Evolutionary conservation across 1,139 yeast species (phyloP), one percentile per base, ranked within the genome.

Genomic region (Yarrowia galli): DNA sequence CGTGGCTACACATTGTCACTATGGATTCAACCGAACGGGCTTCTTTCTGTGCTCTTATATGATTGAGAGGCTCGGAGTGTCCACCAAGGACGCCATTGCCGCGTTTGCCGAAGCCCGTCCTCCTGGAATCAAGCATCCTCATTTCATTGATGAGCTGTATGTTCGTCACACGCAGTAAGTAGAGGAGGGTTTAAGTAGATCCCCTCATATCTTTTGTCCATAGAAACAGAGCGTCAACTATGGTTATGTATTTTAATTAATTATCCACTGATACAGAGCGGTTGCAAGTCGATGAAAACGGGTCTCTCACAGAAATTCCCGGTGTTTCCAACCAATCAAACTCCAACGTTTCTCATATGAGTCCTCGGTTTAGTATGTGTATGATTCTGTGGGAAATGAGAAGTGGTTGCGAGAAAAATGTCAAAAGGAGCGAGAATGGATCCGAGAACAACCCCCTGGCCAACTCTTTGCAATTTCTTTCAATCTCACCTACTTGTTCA

Each of bases 1-100:
- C 42, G 79, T 89, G 6, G 92, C 85, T 0, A 89, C 89, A 5
- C 96, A 89, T 76, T 89, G 96, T 75, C 96, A 89, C 75, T 89
- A 89, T 75, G 96, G 96, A 3, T 90, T 89, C 76, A 89, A 89
- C 75, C 79, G 96, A 68, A 89, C 96, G 0, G 96, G 96, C 1
- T 89, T 86, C 73, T 82, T 89, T 69, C 85, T 89, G 32, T 87
- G 91, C 73, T 86, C 91, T 73, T 89, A 87, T 74, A 79, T 89
- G 74, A 82, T 89, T 53, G 92, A 88, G 72, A 79, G 79, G 68
- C 77, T 85, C 35, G 87, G 86, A 0, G 85, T 89, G 85, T 73
- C 83, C 2, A 91, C 89, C 4, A 80, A 79, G 61, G 89, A 87
- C 64, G 91, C 95, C 0, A 82, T 89, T 7, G 84, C 81, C 16